Evolutionary conservation across 106 monocot species (phyloP), one percentile per base, ranked within the genome.

Genomic region (Gastrodia elata): DNA sequence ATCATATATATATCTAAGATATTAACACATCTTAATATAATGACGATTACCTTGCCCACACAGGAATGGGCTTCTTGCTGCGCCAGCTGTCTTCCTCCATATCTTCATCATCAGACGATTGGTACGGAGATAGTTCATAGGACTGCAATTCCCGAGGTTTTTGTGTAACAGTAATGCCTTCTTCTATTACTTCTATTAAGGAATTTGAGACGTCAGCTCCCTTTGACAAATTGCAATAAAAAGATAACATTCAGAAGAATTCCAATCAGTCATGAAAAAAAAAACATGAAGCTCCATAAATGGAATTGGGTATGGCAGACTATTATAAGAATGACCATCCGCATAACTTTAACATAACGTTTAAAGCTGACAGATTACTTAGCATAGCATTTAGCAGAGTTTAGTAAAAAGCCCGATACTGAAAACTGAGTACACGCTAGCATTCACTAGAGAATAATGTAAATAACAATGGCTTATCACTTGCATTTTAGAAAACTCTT

Each of bases 81-180:
- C 73, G 82, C 48, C 79, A 83, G 28, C 16, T 80, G 67, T 84
- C 82, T 5, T 85, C 88, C 59, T 85, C 80, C 18, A 68, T 86
- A 30, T 83, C 93, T 73, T 96, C 96, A 70, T 84, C 86, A 79
- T 93, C 98, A 70, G 98, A 93, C n/a, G 88, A 84, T 61, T 64
- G 81, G 73, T 87, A 98, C 18, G 98, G 98, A 67, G 98, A 88
- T 68, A 98, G 87, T 68, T 91, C 88, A 77, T 98, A 98, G 8
- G 90, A 86, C 71, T 83, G 78, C 41, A 73, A 44, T 64, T 79
- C 78, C 22, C 18, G 75, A 77, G 15, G 73, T 71, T 61, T 83
- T 73, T 76, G 69, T 8, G 38, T 75, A 36, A 30, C 33, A 2
- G 68, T 57, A 8, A 65, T 71, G 56, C 20, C 68, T 64, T 69